Evolutionary conservation across 441 rosid genomes (phyloP).

Genomic region (Croton laevigatus): DNA sequence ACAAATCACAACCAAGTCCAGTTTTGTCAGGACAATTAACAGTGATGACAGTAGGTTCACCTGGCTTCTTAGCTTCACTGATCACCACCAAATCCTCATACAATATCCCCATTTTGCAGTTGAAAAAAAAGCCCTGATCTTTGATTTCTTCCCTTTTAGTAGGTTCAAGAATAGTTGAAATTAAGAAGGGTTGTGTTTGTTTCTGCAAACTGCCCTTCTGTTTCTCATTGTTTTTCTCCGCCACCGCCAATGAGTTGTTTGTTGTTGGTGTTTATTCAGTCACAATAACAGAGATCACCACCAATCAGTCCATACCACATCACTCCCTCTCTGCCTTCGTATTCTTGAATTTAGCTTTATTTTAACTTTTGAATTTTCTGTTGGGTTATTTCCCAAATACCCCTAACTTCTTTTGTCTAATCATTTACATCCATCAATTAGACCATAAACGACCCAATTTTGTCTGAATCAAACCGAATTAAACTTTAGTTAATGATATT

Average conservation of each 20-base stretch:
- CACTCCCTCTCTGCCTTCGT: background rate
- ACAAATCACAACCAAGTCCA: conserved; percentile 64
- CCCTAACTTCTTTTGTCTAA: too few relatives aligned
- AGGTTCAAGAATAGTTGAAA: background rate
- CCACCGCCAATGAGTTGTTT: background rate
- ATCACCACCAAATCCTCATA: conserved; percentile 54
- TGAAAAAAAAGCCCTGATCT: background rate
- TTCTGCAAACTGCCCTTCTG: background rate
- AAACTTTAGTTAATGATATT: too few relatives aligned
- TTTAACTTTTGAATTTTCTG: background rate
- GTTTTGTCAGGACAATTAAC: conserved; percentile 72
- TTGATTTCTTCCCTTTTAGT: background rate
- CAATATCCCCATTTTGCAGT: conserved; percentile 41
- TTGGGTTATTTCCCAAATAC: too few relatives aligned
- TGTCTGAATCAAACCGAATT: too few relatives aligned
- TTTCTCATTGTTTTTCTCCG: background rate
- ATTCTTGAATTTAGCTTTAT: background rate
- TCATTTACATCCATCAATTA: too few relatives aligned
- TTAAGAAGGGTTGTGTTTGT: conserved; percentile 5
- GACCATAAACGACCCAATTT: too few relatives aligned
- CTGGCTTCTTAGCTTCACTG: conserved; percentile 39
- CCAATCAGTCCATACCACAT: background rate
- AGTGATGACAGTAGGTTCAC: conserved; percentile 45
- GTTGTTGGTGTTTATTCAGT: conserved; percentile 22
- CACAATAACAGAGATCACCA: conserved; percentile 7